Base-by-base conservation (phyloP, 768 basidiomycete species). In the Brasilioporus rufonigricans region DNA sequence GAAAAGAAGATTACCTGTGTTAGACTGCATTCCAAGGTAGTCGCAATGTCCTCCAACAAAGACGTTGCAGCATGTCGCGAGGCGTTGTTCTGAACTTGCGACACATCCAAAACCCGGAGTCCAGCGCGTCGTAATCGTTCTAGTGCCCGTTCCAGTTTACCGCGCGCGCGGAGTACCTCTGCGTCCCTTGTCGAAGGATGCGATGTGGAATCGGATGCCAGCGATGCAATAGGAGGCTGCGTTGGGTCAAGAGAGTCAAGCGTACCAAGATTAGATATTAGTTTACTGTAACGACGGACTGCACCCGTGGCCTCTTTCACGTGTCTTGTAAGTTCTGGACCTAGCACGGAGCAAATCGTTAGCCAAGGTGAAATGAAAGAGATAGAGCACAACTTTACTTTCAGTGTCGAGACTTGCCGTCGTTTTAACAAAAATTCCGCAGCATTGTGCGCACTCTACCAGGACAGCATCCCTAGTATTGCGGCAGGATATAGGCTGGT, bases 81-180 rank as follows among this genome's bases (percentile, higher is more conserved):
- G 21, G 58, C 56, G 23, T 51, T 46, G 43, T 46, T 50, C 43
- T 58, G 55, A 36, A 36, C 32, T 49, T 52, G 59, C 2, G 51
- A 46, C 10, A 53, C 58, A 38, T 86, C 85, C 18, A 87, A 49
- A 19, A 76, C 58, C 44, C 77, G 80, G 32, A 81, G 60, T 13
- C 73, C 72, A n/a, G 73, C 70, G 48, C 84, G 76, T 19, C 86
- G 75, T 14, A 85, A 61, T 48, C 81, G 74, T 64, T 88, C 87
- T 12, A 89, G 57, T 0, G 83, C 80, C 24, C 86, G 77, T 48
- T 82, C 79, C 14, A 86, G 69, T 65, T 87, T 89, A 21, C 73
- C 76, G 19, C 70, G 71, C 31, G 75, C 69, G 2, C 78, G 76
- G 46, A 61, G 29, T 16, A 61, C 49, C 21, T 67, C 59, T 64